Base-by-base conservation (phyloP, 352 stramenopile genomes). In the Saprolegnia parasitica region DNA sequence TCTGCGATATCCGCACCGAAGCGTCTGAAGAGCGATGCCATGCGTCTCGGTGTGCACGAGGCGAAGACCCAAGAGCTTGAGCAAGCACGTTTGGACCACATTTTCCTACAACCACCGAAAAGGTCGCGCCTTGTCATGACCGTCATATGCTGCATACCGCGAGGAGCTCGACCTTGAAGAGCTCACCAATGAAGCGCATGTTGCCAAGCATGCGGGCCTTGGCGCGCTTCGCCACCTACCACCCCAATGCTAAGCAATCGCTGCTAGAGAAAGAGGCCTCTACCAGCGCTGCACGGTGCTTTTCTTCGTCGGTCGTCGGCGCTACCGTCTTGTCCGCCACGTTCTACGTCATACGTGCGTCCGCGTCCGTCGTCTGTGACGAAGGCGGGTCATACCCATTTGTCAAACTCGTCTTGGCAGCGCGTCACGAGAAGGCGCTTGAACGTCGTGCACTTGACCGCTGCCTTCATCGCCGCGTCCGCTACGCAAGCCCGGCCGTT, bases 151-250 rank as follows among this genome's bases (percentile, higher is more conserved):
- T 5, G 29, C 66, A 11, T 76, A 91, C 84, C 61, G 92, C 89
- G 47, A 96, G 78, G 65, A 96, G 70, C 67, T 92, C 87, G 42
- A 89, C 80, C 71, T 96, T 96, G 76, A 91, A 96, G 39, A 96
- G 56, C 56, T 96, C 87, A 37, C 86, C 87, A 39, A 96, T 88
- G 60, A 96, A 96, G 37, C 87, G 87, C 55, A 94, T 94, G 74
- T 94, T 96, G 24, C 87, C 87, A 18, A 96, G 75, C 87, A 96
- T 93, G 10, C 78, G 73, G 54, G 78, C 76, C 66, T 95, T 95
- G 15, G 78, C 76, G 35, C 83, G 78, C 55, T 87, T 84, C 21
- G 83, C 83, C 67, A 73, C 61, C 81, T 87, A 47, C 26, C 11
- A 11, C 13, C 11, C 3, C 24, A 60, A 4, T 1, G 24, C 26